Conservation (phyloP, 352 stramenopile species). For the Pythium rishiriense region DNA sequence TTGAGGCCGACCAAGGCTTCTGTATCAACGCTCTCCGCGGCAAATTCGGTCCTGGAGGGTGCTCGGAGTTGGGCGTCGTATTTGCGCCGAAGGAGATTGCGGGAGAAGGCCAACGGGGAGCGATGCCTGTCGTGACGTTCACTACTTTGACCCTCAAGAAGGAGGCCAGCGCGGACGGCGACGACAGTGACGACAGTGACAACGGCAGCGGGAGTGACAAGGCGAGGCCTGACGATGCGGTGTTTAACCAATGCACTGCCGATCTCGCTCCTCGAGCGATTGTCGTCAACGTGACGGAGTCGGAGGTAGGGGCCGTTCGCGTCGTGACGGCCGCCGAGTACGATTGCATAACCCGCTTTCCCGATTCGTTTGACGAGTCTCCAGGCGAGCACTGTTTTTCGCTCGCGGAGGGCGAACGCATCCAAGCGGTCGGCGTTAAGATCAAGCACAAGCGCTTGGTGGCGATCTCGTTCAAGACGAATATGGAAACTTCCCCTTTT, state of each 20-base stretch:
- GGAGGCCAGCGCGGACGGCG: not conserved
- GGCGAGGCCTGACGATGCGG: not conserved
- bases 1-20: not conserved
- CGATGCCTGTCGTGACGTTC: not conserved
- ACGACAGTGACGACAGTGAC: not conserved
- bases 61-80: conserved; percentile 6
- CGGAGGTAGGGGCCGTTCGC: not conserved
- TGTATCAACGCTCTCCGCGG: conserved; percentile 12
- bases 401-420: conserved; percentile 5
- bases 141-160: not conserved
- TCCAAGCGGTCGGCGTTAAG: not conserved
- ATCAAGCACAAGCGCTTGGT: not conserved
- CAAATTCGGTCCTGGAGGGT: not conserved
- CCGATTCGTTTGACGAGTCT: not conserved
- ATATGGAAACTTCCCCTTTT: not conserved
- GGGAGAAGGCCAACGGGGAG: not conserved
- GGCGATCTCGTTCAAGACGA: conserved; percentile 3
- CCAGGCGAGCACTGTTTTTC: conserved; percentile 12
- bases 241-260: not conserved
- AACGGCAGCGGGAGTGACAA: too few relatives aligned
- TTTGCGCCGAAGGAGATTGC: conserved; percentile 8
- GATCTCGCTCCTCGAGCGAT: conserved; percentile 2
- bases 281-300: not conserved
- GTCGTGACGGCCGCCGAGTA: conserved; percentile 7
- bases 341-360: not conserved